Conservation (phyloP, 2,329 filamentous ascomycete species). For the Pseudofabraea citricarpa region DNA sequence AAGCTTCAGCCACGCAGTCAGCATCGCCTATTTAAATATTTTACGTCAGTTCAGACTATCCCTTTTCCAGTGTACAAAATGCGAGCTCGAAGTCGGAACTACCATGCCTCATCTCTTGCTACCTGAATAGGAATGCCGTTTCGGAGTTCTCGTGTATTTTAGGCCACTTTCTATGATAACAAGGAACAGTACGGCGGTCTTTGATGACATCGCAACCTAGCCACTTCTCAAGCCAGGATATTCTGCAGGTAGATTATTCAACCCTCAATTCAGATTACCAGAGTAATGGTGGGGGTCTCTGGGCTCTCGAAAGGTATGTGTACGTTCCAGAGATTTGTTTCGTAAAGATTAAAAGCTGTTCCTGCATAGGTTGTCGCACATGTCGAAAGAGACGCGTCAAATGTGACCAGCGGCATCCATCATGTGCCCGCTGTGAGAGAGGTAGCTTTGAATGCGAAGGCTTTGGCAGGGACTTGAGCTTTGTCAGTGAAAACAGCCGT, state of each 20-base stretch:
- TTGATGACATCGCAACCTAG: no score
- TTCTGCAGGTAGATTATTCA: no score
- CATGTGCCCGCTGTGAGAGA: conserved; percentile 8
- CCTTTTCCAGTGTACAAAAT: neutral
- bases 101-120: neutral
- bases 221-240: no score
- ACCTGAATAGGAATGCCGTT: neutral
- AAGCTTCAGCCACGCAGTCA: neutral
- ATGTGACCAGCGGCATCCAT: conserved; percentile 11
- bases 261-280: no score
- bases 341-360: neutral
- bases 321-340: no score
- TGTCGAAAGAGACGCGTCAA: conserved; percentile 6
- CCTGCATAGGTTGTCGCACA: conserved; percentile 5
- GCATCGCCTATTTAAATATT: neutral
- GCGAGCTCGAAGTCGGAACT: neutral
- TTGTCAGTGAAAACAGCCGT: conserved; percentile 5
- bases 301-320: conserved; percentile 3
- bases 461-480: conserved; percentile 3
- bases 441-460: conserved; percentile 3
- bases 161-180: no score
- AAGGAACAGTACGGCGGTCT: no score
- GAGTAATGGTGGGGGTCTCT: neutral
- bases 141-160: no score
- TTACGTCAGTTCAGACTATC: no score